Conservation (phyloP, 495 filamentous ascomycete species). For the Trichoderma reesei region DNA sequence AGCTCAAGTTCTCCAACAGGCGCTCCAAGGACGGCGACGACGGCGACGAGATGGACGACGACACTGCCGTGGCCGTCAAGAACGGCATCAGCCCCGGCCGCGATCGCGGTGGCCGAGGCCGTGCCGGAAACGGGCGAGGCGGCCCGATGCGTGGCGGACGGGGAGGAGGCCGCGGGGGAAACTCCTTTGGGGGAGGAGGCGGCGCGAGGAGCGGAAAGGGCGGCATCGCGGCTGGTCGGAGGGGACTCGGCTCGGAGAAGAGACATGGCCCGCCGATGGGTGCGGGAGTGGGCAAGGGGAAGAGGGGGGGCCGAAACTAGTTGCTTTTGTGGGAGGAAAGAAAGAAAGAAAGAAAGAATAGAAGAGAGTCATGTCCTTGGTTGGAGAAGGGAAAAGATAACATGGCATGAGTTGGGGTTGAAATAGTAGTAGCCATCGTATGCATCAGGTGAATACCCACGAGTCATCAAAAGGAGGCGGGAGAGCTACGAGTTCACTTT, state of each 20-base stretch:
- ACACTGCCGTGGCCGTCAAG: slow-evolving; percentile 40
- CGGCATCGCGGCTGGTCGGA: slow-evolving; percentile 34
- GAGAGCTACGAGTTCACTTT: not conserved
- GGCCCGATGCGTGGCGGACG: slow-evolving; percentile 17
- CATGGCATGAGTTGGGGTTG: not conserved
- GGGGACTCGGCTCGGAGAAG: slow-evolving; percentile 39
- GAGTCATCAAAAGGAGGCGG: not conserved
- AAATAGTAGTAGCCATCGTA: not conserved
- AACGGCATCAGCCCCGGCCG: slow-evolving; percentile 28
- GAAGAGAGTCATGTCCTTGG: not conserved
- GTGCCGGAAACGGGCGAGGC: slow-evolving; percentile 15
- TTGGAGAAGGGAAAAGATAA: not conserved
- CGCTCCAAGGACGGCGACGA: slow-evolving; percentile 48
- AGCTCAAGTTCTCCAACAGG: slow-evolving; percentile 76
- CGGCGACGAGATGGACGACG: slow-evolving; percentile 59
- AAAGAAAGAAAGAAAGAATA: not conserved
- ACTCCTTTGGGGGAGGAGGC: slow-evolving; percentile 12
- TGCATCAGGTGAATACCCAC: not conserved
- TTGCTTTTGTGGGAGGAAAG: not conserved
- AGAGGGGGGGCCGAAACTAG: slow-evolving; percentile 13
- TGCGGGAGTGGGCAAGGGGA: slow-evolving; percentile 31
- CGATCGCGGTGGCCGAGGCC: slow-evolving; percentile 15
- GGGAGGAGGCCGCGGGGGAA: slow-evolving; percentile 21
- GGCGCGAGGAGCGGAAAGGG: slow-evolving; percentile 27
- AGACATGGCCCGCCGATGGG: slow-evolving; percentile 25